Evolutionary conservation across 163 green algal species (phyloP).

Genomic region (Scenedesmus sp.): DNA sequence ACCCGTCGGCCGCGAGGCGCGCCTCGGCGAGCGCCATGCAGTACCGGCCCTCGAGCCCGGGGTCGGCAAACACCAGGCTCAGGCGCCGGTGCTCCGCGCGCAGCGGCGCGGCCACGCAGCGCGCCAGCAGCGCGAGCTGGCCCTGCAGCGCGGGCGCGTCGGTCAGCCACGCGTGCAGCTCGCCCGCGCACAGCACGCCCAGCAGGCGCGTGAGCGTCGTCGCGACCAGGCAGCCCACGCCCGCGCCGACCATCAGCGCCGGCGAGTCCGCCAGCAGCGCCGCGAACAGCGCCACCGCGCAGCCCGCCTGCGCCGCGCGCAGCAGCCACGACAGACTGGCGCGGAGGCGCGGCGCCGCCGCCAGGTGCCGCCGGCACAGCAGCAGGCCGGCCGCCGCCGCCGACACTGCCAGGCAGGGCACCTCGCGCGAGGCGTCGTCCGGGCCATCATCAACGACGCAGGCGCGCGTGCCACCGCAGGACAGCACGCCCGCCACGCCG

Average conservation of each 20-base stretch:
- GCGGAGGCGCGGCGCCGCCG: no score
- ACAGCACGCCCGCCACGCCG: no score
- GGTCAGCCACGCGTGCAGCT: not conserved
- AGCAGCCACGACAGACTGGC: not conserved
- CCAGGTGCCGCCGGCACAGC: not conserved
- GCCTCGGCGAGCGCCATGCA: constrained; percentile 3
- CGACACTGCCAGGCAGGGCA: not conserved
- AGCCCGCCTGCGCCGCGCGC: not conserved
- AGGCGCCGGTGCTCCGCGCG: not conserved
- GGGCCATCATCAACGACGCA: not conserved
- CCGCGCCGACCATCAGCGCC: not conserved
- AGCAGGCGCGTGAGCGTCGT: not conserved
- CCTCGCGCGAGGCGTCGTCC: not conserved
- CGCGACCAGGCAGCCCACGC: not conserved
- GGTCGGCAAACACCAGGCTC: constrained; percentile 1
- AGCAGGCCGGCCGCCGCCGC: not conserved
- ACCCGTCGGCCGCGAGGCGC: not conserved
- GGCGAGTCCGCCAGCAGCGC: no score
- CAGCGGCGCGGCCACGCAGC: not conserved
- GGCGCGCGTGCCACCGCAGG: no score
- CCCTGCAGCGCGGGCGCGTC: not conserved
- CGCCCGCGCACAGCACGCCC: not conserved
- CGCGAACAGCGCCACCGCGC: no score
- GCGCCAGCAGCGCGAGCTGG: constrained; percentile 1
- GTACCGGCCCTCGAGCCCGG: not conserved